Conservation (phyloP, 176 grass and related monocot genomes). For the Phragmites australis region DNA sequence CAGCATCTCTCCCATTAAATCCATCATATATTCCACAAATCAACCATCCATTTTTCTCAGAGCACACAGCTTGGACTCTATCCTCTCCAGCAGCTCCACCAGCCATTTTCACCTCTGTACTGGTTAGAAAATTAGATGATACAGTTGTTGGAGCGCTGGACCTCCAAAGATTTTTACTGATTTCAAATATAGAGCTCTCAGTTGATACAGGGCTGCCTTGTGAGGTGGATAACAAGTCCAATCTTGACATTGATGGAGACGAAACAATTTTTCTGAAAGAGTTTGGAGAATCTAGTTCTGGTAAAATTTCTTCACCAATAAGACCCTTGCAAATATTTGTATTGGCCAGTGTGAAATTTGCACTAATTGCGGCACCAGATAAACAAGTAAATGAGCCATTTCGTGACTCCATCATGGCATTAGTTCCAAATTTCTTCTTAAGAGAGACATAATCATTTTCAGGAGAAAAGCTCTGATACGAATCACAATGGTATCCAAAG, state of each 20-base stretch:
- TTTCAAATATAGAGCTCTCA: conserved; percentile 58
- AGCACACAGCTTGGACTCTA: conserved; percentile 98
- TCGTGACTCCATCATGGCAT: conserved; percentile 46
- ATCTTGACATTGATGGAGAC: conserved; percentile 86
- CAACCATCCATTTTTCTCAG: conserved; percentile 95
- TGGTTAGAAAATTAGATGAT: conserved; percentile 81
- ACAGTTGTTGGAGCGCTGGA: conserved; percentile 61
- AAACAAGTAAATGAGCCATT: conserved; percentile 94
- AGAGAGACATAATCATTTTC: conserved; percentile 52
- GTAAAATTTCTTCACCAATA: conserved; percentile 88
- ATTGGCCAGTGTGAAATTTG: conserved; percentile 93
- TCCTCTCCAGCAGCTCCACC: conserved; percentile 98
- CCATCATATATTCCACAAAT: conserved; percentile 99
- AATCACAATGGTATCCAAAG: conserved; percentile 81
- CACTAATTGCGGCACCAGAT: conserved; percentile 96
- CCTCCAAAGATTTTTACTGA: conserved; percentile 61
- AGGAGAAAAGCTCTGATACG: conserved; percentile 43
- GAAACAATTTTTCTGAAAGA: conserved; percentile 86
- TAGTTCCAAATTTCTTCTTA: conserved; percentile 48
- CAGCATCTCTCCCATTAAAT: conserved; percentile 97
- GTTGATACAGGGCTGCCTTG: conserved; percentile 50
- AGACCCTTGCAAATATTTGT: conserved; percentile 96
- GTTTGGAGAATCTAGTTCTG: conserved; percentile 94
- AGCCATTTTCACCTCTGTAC: conserved; percentile 84
- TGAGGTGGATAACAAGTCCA: conserved; percentile 61